phyloP scores from a whole-genome alignment of 208 protist species.

The Trypanosoma mega region DNA sequence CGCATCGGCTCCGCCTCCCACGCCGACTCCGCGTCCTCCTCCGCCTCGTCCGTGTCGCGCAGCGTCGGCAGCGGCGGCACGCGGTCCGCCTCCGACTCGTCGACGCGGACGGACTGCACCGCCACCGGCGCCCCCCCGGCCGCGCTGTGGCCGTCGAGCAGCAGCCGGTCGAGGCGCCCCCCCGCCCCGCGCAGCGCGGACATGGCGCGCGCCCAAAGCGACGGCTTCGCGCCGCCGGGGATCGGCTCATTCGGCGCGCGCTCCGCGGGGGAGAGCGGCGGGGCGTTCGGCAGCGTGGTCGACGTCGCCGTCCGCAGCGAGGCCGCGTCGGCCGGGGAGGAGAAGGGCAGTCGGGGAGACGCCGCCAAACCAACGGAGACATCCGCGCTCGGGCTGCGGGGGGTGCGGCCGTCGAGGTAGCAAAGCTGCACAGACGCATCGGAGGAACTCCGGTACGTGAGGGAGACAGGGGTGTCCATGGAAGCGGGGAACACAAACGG shows the following conservation, averaged over 20 bases:
- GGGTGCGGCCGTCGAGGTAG: not conserved
- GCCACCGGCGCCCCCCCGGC: not conserved
- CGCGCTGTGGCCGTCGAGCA: not conserved
- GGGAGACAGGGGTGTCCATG: not conserved
- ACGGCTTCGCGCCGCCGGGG: no score
- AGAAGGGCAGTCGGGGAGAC: no score
- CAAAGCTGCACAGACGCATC: not conserved
- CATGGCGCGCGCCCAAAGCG: no score
- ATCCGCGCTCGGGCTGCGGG: not conserved
- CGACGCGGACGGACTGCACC: not conserved
- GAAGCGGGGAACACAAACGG: no score
- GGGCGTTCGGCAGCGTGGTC: no score
- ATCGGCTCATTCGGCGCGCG: no score
- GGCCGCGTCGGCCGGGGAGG: no score
- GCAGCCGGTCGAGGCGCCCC: not conserved
- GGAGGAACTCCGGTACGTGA: conserved; percentile 9
- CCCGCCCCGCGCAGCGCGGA: no score
- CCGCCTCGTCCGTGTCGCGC: conserved; percentile 16
- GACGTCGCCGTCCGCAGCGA: no score
- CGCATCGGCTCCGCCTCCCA: conserved; percentile 32
- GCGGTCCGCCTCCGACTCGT: not conserved
- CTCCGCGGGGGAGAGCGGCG: no score
- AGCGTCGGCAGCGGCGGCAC: not conserved
- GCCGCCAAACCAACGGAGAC: not conserved
- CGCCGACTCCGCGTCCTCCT: conserved; percentile 36